Evolutionary conservation across 2,329 filamentous ascomycete species (phyloP).

Genomic region (Calonectria crousiana): DNA sequence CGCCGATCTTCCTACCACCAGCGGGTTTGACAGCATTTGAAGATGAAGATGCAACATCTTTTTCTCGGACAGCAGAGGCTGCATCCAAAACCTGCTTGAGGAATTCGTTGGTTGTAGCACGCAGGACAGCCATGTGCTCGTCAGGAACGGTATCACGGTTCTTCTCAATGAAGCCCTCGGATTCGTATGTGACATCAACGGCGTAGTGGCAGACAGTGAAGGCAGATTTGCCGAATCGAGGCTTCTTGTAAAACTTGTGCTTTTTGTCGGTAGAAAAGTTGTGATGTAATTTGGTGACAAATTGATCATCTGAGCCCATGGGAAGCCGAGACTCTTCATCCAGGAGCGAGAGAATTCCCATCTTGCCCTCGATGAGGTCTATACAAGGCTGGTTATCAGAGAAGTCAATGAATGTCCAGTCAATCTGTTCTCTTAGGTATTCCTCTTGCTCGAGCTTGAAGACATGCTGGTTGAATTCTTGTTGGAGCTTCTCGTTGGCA

Average conservation of each 20-base stretch:
- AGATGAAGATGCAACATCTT: slow-evolving; percentile 76
- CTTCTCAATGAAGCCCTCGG: slow-evolving; percentile 99
- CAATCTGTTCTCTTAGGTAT: slow-evolving; percentile 94
- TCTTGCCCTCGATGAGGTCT: slow-evolving; percentile 95
- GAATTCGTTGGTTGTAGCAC: slow-evolving; percentile 86
- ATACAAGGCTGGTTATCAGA: slow-evolving; percentile 99
- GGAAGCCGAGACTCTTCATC: slow-evolving; percentile 97
- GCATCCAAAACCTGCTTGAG: slow-evolving; percentile 86
- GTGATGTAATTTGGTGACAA: slow-evolving; percentile 95
- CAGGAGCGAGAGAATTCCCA: slow-evolving; percentile 90
- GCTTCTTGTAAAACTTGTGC: slow-evolving; percentile 98
- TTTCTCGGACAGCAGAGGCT: slow-evolving; percentile 88
- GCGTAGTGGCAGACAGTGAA: slow-evolving; percentile 99
- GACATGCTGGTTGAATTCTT: slow-evolving; percentile 99
- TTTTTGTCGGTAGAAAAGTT: slow-evolving; percentile 95
- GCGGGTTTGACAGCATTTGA: slow-evolving; percentile 83
- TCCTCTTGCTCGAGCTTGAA: slow-evolving; percentile 99
- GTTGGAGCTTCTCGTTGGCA: slow-evolving; percentile 98
- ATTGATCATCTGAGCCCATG: slow-evolving; percentile 97
- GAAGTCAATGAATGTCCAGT: slow-evolving; percentile 99
- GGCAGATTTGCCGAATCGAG: slow-evolving; percentile 94
- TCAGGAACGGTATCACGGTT: slow-evolving; percentile 98
- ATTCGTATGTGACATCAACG: slow-evolving; percentile 97
- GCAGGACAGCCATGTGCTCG: slow-evolving; percentile 95
- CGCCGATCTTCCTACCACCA: slow-evolving; percentile 87